Evolutionary conservation across 2,329 filamentous ascomycete genomes (phyloP).

Genomic region (Sporothrix globosa): DNA sequence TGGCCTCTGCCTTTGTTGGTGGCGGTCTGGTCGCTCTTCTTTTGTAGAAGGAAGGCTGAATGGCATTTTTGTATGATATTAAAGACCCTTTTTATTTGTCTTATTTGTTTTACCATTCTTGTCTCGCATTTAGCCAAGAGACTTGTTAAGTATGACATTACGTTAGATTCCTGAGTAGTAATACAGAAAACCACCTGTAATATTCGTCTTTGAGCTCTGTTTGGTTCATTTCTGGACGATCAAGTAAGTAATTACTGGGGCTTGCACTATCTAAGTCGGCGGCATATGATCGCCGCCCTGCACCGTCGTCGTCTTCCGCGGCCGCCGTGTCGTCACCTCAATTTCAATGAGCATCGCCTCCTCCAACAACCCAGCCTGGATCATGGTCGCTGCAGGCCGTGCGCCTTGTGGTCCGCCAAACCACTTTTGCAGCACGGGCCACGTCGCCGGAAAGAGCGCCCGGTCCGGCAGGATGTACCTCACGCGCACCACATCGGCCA

Average conservation of each 20-base stretch:
- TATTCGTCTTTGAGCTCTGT: not conserved
- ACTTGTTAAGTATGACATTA: not conserved
- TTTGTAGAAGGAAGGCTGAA: conserved; percentile 1
- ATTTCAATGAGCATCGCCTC: conserved; percentile 51
- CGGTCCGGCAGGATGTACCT: conserved; percentile 56
- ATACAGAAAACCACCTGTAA: not conserved
- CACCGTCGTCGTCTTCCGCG: not conserved
- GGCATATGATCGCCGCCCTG: not conserved
- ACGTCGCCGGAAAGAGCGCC: conserved; percentile 52
- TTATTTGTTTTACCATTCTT: not conserved
- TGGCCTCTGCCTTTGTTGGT: conserved; percentile 59
- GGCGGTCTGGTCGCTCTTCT: conserved; percentile 43
- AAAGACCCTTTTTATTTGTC: not conserved
- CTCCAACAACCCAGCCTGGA: conserved; percentile 55
- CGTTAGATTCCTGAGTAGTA: not conserved
- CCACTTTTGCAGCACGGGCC: conserved; percentile 56
- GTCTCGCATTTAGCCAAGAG: not conserved
- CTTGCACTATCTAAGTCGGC: not conserved
- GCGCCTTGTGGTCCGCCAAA: conserved; percentile 52
- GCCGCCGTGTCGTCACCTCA: conserved; percentile 43
- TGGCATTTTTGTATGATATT: not conserved
- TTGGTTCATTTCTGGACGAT: not conserved
- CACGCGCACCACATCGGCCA: conserved; percentile 56
- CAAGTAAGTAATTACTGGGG: no score
- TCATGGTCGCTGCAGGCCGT: conserved; percentile 59